Conservation (phyloP, 83 land plant species). For the Thuja plicata region DNA sequence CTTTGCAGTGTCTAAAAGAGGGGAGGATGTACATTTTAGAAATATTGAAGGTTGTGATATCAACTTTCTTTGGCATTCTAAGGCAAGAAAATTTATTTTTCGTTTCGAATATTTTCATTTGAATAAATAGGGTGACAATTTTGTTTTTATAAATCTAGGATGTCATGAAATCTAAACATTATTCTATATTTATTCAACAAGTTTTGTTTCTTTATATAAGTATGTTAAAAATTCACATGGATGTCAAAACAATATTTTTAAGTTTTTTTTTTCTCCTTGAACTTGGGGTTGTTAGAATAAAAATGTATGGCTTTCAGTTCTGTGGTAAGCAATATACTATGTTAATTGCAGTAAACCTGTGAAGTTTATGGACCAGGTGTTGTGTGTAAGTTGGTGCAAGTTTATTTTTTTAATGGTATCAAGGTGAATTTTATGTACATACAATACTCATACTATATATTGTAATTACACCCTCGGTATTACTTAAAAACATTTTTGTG, state of each 20-base stretch:
- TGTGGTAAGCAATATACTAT: neutral
- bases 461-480: neutral
- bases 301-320: neutral
- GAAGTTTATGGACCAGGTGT: neutral
- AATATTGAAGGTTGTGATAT: constrained; percentile 71
- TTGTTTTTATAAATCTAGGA: neutral
- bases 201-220: neutral
- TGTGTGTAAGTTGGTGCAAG: neutral
- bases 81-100: constrained; percentile 45
- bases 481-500: too few relatives aligned
- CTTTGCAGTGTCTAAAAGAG: constrained; percentile 71
- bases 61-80: constrained; percentile 69
- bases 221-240: neutral
- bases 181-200: neutral
- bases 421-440: neutral
- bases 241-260: neutral
- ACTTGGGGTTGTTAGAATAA: neutral
- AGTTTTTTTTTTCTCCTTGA: neutral
- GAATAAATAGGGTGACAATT: neutral
- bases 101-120: neutral
- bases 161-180: neutral
- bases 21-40: constrained; percentile 70
- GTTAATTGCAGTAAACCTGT: neutral
- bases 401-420: neutral
- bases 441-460: neutral